A percentile compares a stretch with the other conserved stretches of the same genome.
These are phyloP conservation scores for Globisporangium lucens DNA, from an alignment of 352 stramenopile genomes.

Conservation along the genomic window DNA sequence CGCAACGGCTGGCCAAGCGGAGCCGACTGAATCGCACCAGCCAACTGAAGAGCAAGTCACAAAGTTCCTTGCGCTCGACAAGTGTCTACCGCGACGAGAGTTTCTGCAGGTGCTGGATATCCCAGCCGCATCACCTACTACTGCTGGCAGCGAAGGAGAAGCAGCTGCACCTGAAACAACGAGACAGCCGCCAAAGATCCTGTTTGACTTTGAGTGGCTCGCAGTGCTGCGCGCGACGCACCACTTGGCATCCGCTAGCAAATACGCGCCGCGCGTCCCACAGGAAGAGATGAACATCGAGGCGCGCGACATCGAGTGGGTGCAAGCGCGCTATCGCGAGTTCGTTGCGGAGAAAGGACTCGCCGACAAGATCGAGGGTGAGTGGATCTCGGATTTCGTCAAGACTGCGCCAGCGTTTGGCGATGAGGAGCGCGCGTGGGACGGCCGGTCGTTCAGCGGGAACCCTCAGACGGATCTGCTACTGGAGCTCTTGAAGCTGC, in stretches of 20 bases:
- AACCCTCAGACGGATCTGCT: slow-evolving; percentile 96
- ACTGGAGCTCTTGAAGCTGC: slow-evolving; percentile 89
- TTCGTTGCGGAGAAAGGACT: slow-evolving; percentile 55
- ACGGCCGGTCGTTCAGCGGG: slow-evolving; percentile 34
- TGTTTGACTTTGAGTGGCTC: slow-evolving; percentile 95
- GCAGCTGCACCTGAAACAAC: not conserved
- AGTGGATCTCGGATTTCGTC: slow-evolving; percentile 80
- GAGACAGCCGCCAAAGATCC: slow-evolving; percentile 51
- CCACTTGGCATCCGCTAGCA: slow-evolving; percentile 69
- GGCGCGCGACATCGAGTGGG: slow-evolving; percentile 71
- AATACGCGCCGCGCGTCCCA: slow-evolving; percentile 62
- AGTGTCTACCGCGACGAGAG: slow-evolving; percentile 94
- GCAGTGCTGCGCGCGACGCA: slow-evolving; percentile 92
- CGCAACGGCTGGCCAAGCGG: not conserved
- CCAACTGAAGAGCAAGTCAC: slow-evolving; percentile 43
- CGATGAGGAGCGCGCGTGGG: slow-evolving; percentile 31
- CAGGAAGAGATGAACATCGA: slow-evolving; percentile 76
- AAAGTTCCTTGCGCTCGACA: slow-evolving; percentile 99
- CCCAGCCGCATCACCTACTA: slow-evolving; percentile 8
- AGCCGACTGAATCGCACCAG: not conserved
- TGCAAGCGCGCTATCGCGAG: slow-evolving; percentile 47
- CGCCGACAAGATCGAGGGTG: slow-evolving; percentile 35
- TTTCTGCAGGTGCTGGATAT: slow-evolving; percentile 95
- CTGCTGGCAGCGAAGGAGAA: not conserved
- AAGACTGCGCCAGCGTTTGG: slow-evolving; percentile 68